phyloP scores from a whole-genome alignment of 148 eudicot genomes.

The Fallopia convolvulus region DNA sequence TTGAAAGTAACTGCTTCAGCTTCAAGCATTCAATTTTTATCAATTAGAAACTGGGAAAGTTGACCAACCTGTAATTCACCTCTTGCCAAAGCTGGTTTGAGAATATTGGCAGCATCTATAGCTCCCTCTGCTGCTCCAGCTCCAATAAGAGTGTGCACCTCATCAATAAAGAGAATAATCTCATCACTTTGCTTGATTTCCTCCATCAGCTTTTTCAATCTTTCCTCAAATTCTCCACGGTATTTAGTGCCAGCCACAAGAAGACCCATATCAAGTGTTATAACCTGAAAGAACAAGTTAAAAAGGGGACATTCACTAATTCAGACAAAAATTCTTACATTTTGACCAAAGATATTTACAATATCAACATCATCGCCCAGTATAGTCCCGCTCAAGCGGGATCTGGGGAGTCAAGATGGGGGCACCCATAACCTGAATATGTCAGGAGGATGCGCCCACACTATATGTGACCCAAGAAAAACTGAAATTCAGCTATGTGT shows the following conservation, averaged over 20 bases:
- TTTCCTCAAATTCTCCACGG: slow-evolving; percentile 93
- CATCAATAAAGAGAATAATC: slow-evolving; percentile 82
- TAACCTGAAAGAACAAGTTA: slow-evolving; percentile 43
- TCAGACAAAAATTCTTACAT: slow-evolving; percentile 56
- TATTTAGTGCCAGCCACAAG: slow-evolving; percentile 94
- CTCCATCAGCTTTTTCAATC: slow-evolving; percentile 89
- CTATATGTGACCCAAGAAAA: too few relatives aligned
- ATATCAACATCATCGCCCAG: too few relatives aligned
- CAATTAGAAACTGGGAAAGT: not conserved
- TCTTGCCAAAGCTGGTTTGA: slow-evolving; percentile 92
- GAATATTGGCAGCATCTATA: slow-evolving; percentile 91
- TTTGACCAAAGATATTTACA: slow-evolving; percentile 21
- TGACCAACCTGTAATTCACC: slow-evolving; percentile 81
- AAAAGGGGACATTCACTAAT: slow-evolving; percentile 37
- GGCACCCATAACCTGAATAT: too few relatives aligned
- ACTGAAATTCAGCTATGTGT: too few relatives aligned
- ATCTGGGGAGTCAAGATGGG: too few relatives aligned
- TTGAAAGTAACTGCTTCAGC: too few relatives aligned
- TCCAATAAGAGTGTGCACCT: slow-evolving; percentile 90
- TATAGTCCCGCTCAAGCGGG: too few relatives aligned
- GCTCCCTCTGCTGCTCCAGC: slow-evolving; percentile 98
- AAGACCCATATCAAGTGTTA: slow-evolving; percentile 91
- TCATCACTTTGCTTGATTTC: slow-evolving; percentile 85
- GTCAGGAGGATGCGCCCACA: too few relatives aligned
- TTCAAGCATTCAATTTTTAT: not conserved